Conservation (phyloP, 257 asterid species). For the Capsicum rhomboideum region DNA sequence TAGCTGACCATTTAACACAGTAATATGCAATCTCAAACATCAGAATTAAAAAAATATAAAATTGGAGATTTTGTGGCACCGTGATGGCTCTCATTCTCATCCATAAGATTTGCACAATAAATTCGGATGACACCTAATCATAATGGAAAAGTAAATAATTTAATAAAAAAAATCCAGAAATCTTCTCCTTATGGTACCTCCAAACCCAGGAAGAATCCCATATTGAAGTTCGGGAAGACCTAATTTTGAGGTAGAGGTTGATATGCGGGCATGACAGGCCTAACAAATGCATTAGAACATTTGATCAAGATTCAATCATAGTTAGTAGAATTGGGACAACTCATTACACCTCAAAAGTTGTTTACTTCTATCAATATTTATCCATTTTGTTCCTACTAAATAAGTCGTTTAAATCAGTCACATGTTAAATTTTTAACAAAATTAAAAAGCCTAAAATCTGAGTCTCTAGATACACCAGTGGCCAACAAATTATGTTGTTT, state of each 20-base stretch:
- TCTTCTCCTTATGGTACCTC: constrained; percentile 43
- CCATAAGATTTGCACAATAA: too few relatives aligned
- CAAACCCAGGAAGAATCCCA: constrained; percentile 94
- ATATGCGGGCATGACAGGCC: constrained; percentile 98
- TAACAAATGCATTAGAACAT: constrained; percentile 14
- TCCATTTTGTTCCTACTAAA: not conserved
- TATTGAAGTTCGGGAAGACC: constrained; percentile 97
- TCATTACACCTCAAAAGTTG: not conserved
- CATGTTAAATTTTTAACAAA: not conserved
- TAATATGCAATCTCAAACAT: not conserved
- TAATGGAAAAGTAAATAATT: too few relatives aligned
- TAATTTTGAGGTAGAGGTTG: constrained; percentile 76
- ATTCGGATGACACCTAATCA: too few relatives aligned
- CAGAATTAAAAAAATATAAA: too few relatives aligned
- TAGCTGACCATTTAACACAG: not conserved
- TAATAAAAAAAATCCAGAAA: not conserved
- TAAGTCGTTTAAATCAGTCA: not conserved
- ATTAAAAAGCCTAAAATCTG: not conserved
- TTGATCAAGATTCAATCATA: not conserved
- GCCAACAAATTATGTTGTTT: not conserved
- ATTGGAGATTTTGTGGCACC: too few relatives aligned
- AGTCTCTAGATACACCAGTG: not conserved
- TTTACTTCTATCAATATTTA: not conserved
- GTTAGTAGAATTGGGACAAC: not conserved
- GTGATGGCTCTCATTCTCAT: too few relatives aligned